Conservation (phyloP, 441 rosid genomes). For the Pelargonium fulgidum region DNA sequence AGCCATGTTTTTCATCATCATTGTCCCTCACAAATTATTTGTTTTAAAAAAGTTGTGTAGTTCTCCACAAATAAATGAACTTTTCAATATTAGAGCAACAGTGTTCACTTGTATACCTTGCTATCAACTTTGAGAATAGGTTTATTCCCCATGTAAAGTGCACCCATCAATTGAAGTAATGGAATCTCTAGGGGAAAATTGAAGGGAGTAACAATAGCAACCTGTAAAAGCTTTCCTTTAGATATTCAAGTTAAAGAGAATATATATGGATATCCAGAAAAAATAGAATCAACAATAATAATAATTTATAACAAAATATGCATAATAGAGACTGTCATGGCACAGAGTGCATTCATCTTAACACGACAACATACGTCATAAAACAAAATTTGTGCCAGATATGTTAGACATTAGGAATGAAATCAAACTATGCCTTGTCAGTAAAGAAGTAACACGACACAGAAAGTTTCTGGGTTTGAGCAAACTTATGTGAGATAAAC, state of each 20-base stretch:
- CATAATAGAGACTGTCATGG: conserved; percentile 2
- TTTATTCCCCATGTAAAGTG: conserved; percentile 97
- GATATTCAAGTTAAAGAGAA: background rate
- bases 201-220: conserved; percentile 89
- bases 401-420: background rate
- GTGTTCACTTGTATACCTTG: conserved; percentile 46
- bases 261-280: background rate
- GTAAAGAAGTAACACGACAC: no score
- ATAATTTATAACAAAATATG: conserved; percentile 10
- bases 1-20: background rate
- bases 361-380: background rate
- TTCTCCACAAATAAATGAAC: background rate
- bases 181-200: conserved; percentile 98
- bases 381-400: background rate
- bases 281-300: background rate
- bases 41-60: background rate
- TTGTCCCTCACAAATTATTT: background rate
- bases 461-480: no score
- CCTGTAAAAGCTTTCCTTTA: conserved; percentile 41
- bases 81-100: conserved; percentile 1
- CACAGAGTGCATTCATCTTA: background rate
- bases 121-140: conserved; percentile 90
- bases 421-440: no score
- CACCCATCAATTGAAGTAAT: conserved; percentile 92
- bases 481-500: no score